These are phyloP conservation scores for Auriculariales sp. DNA, from an alignment of 768 basidiomycete genomes.

Conservation along the genomic window DNA sequence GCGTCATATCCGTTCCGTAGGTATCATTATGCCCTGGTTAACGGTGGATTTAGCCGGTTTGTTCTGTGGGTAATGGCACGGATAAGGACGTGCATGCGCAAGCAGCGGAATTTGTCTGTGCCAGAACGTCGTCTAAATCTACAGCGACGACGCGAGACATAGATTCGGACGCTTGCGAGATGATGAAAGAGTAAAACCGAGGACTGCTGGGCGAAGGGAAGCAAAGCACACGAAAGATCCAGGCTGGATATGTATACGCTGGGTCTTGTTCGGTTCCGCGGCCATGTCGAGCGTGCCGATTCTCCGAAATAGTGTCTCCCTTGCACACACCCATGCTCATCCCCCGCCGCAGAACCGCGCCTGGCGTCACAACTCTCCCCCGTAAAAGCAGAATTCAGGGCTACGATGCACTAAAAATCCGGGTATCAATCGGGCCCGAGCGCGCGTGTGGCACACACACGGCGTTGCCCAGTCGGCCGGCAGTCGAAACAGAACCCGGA, in stretches of 20 bases:
- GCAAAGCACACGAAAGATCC: not conserved
- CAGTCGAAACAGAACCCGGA: too few species aligned
- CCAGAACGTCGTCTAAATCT: conserved; percentile 56
- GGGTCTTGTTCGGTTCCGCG: not conserved
- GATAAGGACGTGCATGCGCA: conserved; percentile 33
- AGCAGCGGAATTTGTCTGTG: conserved; percentile 43
- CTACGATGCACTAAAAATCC: too few species aligned
- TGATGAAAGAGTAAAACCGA: not conserved
- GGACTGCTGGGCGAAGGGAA: not conserved
- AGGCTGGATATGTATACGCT: not conserved
- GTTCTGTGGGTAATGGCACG: not conserved
- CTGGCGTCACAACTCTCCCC: not conserved
- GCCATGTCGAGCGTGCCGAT: not conserved
- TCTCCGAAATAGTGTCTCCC: not conserved
- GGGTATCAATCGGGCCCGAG: too few species aligned
- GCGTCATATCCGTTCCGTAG: conserved; percentile 40
- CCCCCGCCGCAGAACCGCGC: not conserved
- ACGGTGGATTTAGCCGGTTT: not conserved
- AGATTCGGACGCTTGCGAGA: not conserved
- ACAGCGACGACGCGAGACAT: conserved; percentile 41
- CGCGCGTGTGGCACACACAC: too few species aligned
- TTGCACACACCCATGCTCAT: not conserved
- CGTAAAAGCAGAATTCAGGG: too few species aligned
- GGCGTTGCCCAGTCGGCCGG: too few species aligned
- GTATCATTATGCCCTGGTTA: conserved; percentile 53